phyloP scores from a whole-genome alignment of 345 rosid species.

The Turnera subulata region DNA sequence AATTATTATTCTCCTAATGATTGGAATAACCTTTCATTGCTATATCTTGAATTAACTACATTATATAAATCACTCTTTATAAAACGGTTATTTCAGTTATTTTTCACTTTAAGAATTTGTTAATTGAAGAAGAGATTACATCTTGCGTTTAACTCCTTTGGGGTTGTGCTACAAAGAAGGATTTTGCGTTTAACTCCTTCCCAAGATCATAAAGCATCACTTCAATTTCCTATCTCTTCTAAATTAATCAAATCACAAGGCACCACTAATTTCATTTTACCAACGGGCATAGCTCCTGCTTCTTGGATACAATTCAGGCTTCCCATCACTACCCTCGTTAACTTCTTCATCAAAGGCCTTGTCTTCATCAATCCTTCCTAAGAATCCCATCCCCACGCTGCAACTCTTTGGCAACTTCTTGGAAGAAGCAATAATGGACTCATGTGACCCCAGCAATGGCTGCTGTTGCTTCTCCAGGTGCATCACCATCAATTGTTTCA shows the following conservation, averaged over 20 bases:
- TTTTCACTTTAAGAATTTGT: no score
- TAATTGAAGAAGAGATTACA: no score
- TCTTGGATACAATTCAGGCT: constrained; percentile 26
- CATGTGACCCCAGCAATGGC: constrained; percentile 1
- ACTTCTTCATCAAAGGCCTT: constrained; percentile 27
- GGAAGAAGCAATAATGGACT: constrained; percentile 10
- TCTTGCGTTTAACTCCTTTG: no score
- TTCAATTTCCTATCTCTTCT: not conserved
- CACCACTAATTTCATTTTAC: not conserved
- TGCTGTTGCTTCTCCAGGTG: not conserved
- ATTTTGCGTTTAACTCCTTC: no score
- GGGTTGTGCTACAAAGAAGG: no score
- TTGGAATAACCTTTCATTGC: no score
- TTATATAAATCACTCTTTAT: no score
- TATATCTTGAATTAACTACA: no score
- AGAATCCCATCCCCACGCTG: constrained; percentile 39
- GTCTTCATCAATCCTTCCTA: constrained; percentile 60
- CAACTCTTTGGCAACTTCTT: constrained; percentile 37
- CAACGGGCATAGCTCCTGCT: constrained; percentile 45
- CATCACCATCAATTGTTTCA: constrained; percentile 12
- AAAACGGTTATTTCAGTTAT: no score
- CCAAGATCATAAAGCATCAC: no score
- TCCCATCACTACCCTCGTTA: not conserved
- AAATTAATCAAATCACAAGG: no score
- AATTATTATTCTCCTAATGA: no score